phyloP scores from a whole-genome alignment of 306 rosid species.

The Cicer arietinum region DNA sequence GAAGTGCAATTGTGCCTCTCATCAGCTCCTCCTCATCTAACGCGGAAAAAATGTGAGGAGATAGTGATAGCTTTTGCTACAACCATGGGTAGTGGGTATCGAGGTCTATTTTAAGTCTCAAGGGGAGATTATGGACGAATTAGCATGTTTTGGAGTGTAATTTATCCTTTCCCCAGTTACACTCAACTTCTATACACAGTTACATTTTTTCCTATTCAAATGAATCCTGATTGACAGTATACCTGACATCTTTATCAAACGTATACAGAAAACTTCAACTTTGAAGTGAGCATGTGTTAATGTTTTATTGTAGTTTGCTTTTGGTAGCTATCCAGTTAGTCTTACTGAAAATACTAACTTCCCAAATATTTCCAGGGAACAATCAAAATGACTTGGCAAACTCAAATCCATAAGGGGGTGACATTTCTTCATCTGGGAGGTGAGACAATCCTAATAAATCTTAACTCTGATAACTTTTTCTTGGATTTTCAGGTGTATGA shows the following conservation, averaged over 20 bases:
- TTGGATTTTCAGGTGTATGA: constrained; percentile 24
- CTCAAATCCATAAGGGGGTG: constrained; percentile 54
- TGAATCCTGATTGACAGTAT: background rate
- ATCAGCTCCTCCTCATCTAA: background rate
- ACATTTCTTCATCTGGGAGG: constrained; percentile 46
- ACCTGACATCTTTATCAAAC: background rate
- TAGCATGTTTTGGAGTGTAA: constrained; percentile 26
- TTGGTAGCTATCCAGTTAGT: constrained; percentile 26
- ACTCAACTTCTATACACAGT: constrained; percentile 13
- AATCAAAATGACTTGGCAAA: constrained; percentile 56
- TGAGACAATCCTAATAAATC: constrained; percentile 42
- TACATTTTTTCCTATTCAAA: constrained; percentile 1
- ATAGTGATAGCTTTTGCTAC: constrained; percentile 7
- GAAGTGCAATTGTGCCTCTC: constrained; percentile 17
- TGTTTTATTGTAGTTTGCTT: constrained; percentile 1
- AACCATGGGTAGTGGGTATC: constrained; percentile 4
- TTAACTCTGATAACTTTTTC: constrained; percentile 25
- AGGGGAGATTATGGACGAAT: constrained; percentile 23
- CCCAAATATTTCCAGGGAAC: constrained; percentile 58
- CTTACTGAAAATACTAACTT: constrained; percentile 35
- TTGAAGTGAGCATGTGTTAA: constrained; percentile 1
- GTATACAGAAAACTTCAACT: constrained; percentile 3
- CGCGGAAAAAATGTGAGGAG: background rate
- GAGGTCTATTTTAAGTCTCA: background rate
- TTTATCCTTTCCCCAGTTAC: constrained; percentile 13